A percentile compares a stretch with the other conserved stretches of the same genome.
Conservation (phyloP, 768 basidiomycete species). For the Nidularia sp. region DNA sequence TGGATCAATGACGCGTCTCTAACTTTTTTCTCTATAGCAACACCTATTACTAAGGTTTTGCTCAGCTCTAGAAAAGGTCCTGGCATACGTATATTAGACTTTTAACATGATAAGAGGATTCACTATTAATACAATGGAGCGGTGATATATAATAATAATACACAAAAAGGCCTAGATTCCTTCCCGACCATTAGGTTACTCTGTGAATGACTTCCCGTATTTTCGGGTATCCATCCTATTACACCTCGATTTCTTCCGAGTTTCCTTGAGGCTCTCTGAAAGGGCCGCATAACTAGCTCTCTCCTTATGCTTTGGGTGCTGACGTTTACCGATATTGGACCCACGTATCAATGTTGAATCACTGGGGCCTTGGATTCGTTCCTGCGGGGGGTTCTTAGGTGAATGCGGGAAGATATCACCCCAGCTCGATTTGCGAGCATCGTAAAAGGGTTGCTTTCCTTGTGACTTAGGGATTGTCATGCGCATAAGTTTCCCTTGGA, state of each 20-base stretch:
- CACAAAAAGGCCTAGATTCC: neutral
- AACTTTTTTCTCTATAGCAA: conserved; percentile 38
- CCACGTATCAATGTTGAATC: conserved; percentile 26
- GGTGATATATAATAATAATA: conserved; percentile 10
- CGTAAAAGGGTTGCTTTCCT: conserved; percentile 93
- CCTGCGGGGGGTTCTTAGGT: conserved; percentile 73
- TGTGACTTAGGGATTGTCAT: conserved; percentile 90
- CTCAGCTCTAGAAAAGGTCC: conserved; percentile 86
- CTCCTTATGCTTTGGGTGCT: conserved; percentile 20
- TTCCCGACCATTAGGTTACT: no score
- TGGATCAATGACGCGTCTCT: neutral
- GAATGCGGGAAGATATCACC: conserved; percentile 93
- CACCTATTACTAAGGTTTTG: conserved; percentile 73
- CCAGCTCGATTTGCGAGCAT: conserved; percentile 91
- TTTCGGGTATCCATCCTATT: conserved; percentile 4
- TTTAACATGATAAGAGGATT: conserved; percentile 26
- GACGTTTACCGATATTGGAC: conserved; percentile 55
- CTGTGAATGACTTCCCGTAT: no score
- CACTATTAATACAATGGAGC: conserved; percentile 5
- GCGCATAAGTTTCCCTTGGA: conserved; percentile 85
- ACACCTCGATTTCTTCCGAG: conserved; percentile 24
- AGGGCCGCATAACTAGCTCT: conserved; percentile 30
- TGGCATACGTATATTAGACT: conserved; percentile 84
- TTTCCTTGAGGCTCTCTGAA: conserved; percentile 33
- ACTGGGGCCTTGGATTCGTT: conserved; percentile 44